Evolutionary conservation across 352 stramenopile species (phyloP).

Genomic region (Globisporangium barbulae): DNA sequence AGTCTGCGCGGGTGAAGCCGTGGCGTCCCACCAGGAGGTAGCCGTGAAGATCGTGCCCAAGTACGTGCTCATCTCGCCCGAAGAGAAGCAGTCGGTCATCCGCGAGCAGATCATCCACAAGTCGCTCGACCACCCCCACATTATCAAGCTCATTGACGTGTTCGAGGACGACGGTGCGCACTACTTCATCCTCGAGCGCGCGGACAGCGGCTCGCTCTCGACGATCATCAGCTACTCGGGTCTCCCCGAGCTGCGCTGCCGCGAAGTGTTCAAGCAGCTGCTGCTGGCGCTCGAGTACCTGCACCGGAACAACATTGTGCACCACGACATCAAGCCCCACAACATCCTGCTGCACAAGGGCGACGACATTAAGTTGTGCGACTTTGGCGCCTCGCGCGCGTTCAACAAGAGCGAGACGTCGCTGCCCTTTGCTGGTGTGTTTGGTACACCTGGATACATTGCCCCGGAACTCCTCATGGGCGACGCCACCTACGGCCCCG

Average conservation of each 20-base stretch:
- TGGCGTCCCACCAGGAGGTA: slow-evolving; percentile 50
- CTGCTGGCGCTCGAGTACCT: slow-evolving; percentile 65
- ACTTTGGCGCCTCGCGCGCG: slow-evolving; percentile 81
- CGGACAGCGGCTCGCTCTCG: slow-evolving; percentile 52
- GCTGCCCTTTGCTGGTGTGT: slow-evolving; percentile 63
- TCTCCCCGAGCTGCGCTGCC: slow-evolving; percentile 46
- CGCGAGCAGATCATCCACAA: slow-evolving; percentile 71
- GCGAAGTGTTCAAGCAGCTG: slow-evolving; percentile 54
- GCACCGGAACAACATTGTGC: slow-evolving; percentile 76
- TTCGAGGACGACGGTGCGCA: slow-evolving; percentile 72
- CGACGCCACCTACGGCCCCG: slow-evolving; percentile 42
- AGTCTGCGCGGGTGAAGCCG: slow-evolving; percentile 48
- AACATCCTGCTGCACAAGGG: slow-evolving; percentile 70
- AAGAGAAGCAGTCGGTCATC: slow-evolving; percentile 75
- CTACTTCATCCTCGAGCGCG: slow-evolving; percentile 73
- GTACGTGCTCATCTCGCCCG: slow-evolving; percentile 56
- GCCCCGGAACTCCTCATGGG: slow-evolving; percentile 61
- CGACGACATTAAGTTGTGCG: slow-evolving; percentile 64
- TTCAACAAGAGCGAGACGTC: slow-evolving; percentile 47
- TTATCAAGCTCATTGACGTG: slow-evolving; percentile 72
- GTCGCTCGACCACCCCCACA: slow-evolving; percentile 60
- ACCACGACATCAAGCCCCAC: slow-evolving; percentile 90
- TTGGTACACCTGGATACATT: slow-evolving; percentile 71
- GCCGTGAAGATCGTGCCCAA: slow-evolving; percentile 81
- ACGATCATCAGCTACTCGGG: slow-evolving; percentile 45